Percentiles rank a stretch among this genome's conserved stretches.
Conservation (phyloP, 352 stramenopile genomes). For the Paralagenidium karlingii region DNA sequence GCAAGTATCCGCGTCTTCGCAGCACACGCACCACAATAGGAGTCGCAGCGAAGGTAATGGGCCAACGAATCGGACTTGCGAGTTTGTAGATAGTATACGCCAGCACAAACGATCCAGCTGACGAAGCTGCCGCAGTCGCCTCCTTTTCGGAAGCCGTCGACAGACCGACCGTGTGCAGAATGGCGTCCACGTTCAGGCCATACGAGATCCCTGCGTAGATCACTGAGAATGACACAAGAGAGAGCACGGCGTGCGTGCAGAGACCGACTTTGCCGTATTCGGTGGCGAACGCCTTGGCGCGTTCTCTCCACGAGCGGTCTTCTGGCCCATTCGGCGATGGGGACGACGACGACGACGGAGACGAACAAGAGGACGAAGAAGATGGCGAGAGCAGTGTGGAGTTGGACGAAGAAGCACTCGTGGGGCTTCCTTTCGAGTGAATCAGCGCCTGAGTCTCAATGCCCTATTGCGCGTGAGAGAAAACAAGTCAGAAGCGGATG, state of each 20-base stretch:
- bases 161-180: constrained; percentile 36
- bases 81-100: constrained; percentile 78
- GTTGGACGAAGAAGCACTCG: no score
- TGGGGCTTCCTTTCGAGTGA: no score
- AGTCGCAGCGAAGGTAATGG: constrained; percentile 67
- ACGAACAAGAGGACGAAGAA: no score
- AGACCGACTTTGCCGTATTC: constrained; percentile 74
- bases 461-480: no score
- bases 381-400: no score
- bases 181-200: constrained; percentile 45
- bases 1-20: constrained; percentile 62
- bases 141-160: constrained; percentile 15
- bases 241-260: constrained; percentile 65
- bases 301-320: constrained; percentile 31
- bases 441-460: no score
- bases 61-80: constrained; percentile 57
- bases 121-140: constrained; percentile 32
- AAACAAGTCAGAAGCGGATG: no score
- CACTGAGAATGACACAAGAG: constrained; percentile 49
- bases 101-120: constrained; percentile 62
- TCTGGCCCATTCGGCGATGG: neutral
- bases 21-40: constrained; percentile 62
- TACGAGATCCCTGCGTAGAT: constrained; percentile 61
- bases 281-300: constrained; percentile 68
- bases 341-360: neutral